These are phyloP conservation scores for Singerocomus inundabilis DNA, from an alignment of 1,284 basidiomycete species.

Conservation along the genomic window DNA sequence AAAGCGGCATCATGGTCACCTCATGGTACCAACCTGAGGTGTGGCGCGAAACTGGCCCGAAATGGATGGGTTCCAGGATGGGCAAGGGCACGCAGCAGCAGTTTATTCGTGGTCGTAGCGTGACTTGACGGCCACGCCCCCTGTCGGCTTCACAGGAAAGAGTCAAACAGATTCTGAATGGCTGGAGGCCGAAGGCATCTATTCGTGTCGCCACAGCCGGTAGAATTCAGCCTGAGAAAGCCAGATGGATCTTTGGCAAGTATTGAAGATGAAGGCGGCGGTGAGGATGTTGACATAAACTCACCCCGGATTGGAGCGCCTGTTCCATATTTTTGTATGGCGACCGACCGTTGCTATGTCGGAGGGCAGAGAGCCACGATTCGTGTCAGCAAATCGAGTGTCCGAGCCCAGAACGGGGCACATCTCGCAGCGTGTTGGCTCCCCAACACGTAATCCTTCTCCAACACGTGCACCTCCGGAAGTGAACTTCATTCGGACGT, in stretches of 20 bases:
- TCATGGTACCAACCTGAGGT: conserved; percentile 31
- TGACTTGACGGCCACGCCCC: conserved; percentile 19
- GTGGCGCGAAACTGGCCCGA: conserved; percentile 32
- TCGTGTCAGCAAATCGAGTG: conserved; percentile 29
- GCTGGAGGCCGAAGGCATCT: conserved; percentile 22
- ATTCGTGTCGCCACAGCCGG: conserved; percentile 30
- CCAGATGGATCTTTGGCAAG: conserved; percentile 19
- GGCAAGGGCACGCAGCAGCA: conserved; percentile 30
- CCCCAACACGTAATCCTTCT: conserved; percentile 23
- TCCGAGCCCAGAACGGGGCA: conserved; percentile 26
- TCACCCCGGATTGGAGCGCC: conserved; percentile 15
- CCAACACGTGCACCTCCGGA: conserved; percentile 29
- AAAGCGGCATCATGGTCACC: conserved; percentile 36
- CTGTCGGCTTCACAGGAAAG: conserved; percentile 21
- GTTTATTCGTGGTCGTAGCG: conserved; percentile 15
- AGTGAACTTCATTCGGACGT: conserved; percentile 22
- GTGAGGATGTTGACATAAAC: conserved; percentile 25
- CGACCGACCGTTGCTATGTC: conserved; percentile 27
- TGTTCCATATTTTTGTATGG: conserved; percentile 10
- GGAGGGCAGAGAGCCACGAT: conserved; percentile 16
- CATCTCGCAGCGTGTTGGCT: conserved; percentile 23
- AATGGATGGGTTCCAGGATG: conserved; percentile 29
- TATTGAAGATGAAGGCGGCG: conserved; percentile 10
- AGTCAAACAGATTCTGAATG: conserved; percentile 12
- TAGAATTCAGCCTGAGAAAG: conserved; percentile 24